phyloP scores from a whole-genome alignment of 768 basidiomycete species.

The Termitomyces sp. region DNA sequence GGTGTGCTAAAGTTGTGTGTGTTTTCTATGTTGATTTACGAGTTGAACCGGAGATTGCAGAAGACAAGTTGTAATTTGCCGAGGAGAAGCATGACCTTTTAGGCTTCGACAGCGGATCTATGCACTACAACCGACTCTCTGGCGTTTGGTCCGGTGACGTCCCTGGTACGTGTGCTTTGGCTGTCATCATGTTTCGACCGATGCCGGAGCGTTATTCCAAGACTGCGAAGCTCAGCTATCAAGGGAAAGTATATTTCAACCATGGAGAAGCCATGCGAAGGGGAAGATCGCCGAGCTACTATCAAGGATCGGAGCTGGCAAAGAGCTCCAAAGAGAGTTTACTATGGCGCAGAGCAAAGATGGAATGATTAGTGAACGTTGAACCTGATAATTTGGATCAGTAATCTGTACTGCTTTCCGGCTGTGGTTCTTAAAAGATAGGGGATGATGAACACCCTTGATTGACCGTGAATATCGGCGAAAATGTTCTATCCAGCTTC shows the following conservation, averaged over 20 bases:
- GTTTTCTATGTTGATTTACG: conserved; percentile 3
- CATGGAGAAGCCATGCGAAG: neutral
- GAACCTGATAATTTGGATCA: neutral
- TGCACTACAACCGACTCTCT: conserved; percentile 4
- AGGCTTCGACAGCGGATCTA: conserved; percentile 1
- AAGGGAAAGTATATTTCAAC: neutral
- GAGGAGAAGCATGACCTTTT: neutral
- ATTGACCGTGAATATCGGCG: neutral
- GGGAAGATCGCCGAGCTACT: neutral
- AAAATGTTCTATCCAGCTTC: neutral
- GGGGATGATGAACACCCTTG: neutral
- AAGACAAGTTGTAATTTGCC: neutral
- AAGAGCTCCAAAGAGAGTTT: conserved; percentile 3
- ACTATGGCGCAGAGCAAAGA: conserved; percentile 1
- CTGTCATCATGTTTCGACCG: neutral
- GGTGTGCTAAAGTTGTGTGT: conserved; percentile 9
- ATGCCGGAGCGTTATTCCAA: neutral
- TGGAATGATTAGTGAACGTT: too few species aligned
- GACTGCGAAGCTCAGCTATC: neutral
- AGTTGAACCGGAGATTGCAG: conserved; percentile 6
- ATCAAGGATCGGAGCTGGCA: neutral
- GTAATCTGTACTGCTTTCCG: neutral
- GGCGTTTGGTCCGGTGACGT: neutral
- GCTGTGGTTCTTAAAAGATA: neutral
- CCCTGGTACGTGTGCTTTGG: neutral